Conservation (phyloP, 495 filamentous ascomycete species). For the Lasiosphaeria ovina region DNA sequence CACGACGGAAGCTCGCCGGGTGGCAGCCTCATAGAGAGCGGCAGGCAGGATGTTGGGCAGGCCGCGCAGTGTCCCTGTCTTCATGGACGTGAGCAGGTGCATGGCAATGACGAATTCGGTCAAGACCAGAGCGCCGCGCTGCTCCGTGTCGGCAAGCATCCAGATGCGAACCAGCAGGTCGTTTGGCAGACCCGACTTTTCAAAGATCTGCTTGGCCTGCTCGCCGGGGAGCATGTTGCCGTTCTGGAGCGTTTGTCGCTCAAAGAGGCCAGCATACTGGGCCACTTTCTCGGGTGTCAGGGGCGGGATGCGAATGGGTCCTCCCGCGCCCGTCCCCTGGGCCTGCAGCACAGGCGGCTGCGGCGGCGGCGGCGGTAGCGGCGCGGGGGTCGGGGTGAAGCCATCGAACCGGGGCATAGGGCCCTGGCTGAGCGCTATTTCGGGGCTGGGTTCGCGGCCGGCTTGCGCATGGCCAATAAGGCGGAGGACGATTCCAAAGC, state of each 20-base stretch:
- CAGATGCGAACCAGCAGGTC: conserved; percentile 90
- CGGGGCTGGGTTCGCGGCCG: conserved; percentile 71
- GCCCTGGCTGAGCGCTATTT: conserved; percentile 68
- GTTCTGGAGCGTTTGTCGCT: conserved; percentile 75
- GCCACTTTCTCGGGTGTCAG: conserved; percentile 83
- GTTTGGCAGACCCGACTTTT: conserved; percentile 85
- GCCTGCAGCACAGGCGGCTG: conserved; percentile 55
- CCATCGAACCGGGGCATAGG: conserved; percentile 94
- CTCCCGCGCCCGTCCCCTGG: conserved; percentile 61
- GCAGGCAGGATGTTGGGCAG: conserved; percentile 81
- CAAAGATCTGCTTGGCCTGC: conserved; percentile 89
- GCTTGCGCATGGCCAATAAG: conserved; percentile 96
- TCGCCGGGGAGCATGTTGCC: conserved; percentile 81
- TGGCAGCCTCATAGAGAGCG: conserved; percentile 87
- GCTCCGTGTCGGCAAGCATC: conserved; percentile 89
- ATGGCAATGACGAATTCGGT: conserved; percentile 98
- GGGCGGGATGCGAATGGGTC: conserved; percentile 83
- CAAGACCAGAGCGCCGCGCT: conserved; percentile 80
- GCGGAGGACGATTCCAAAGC: conserved; percentile 86
- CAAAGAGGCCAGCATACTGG: conserved; percentile 83
- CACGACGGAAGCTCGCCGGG: conserved; percentile 62
- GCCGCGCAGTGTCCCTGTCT: conserved; percentile 72
- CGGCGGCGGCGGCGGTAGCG: conserved; percentile 45
- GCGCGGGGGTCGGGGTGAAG: conserved; percentile 47
- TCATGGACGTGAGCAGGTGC: conserved; percentile 91